Evolutionary conservation across 2,329 filamentous ascomycete species (phyloP), one percentile per base, ranked within the genome.

Genomic region (Penicillium sp.): DNA sequence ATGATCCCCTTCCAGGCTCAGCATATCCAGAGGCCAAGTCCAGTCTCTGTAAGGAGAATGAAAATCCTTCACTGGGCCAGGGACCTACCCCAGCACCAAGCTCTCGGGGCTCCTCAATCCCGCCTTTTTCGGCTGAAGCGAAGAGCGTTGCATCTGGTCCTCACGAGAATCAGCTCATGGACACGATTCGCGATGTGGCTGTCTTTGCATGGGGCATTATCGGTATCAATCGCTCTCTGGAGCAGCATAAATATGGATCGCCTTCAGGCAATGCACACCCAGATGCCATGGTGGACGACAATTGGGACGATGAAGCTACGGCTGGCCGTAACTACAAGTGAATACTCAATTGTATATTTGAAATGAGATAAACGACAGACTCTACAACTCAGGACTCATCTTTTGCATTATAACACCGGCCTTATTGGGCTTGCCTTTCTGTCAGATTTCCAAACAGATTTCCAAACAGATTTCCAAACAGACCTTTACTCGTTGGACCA

Each of bases 171-270:
- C 82, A 49, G 82, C 86, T 95, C 68, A 91, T 95, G 89, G 83
- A 84, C 56, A 89, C 88, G 2, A 96, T 96, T 65, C 87, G 90
- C 58, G 91, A 95, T 55, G 89, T 93, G 50, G 91, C 90, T 1
- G 89, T 95, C n/a, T 95, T 96, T 72, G 91, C 91, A 10, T 96
- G 65, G 64, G 65, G 65, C 38, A 65, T 67, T 55, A 55, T 67
- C 8, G 64, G 65, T 20, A 67, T 93, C 78, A 94, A 95, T 72
- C 89, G 89, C 14, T 88, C 86, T 42, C 77, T 94, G 55, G 86
- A 87, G 15, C 81, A 84, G 3, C 89, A 88, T 68, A 81, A 85
- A 48, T 81, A 80, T 4, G 89, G 90, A 2, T 81, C 78, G 31
- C 87, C 90, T 0, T 78, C 75, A 20, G 88, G 85, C n/a, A 86